Evolutionary conservation across 805 yeast species (phyloP).

Genomic region (Metschnikowia chrysomelidarum): DNA sequence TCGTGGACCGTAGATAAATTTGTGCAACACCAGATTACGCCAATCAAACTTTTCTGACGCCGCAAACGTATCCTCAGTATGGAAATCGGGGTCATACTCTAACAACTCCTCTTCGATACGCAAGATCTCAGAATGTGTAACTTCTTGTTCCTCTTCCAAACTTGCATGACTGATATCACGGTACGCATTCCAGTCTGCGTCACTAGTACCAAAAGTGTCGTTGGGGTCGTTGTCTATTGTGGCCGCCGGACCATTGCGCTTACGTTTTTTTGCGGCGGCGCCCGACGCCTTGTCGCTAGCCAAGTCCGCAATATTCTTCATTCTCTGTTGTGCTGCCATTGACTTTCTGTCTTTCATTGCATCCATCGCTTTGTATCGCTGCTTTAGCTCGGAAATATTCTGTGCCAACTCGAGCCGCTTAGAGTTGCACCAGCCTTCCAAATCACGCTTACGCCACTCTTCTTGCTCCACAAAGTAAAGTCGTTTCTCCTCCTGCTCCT

Average conservation of each 20-base stretch:
- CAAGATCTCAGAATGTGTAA: conserved; percentile 57
- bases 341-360: conserved; percentile 88
- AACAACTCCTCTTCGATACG: conserved; percentile 72
- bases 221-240: conserved; percentile 87
- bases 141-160: conserved; percentile 79
- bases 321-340: conserved; percentile 84
- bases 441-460: conserved; percentile 73
- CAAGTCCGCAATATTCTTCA: conserved; percentile 85
- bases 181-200: conserved; percentile 93
- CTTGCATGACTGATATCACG: conserved; percentile 74
- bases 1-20: conserved; percentile 86
- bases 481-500: conserved; percentile 57
- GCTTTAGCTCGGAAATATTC: conserved; percentile 62
- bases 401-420: conserved; percentile 60
- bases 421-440: conserved; percentile 74
- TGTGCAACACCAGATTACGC: conserved; percentile 75
- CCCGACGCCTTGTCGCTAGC: conserved; percentile 65
- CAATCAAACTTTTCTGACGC: conserved; percentile 72
- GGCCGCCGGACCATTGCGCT: conserved; percentile 43
- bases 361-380: conserved; percentile 64
- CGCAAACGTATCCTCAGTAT: conserved; percentile 80
- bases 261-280: conserved; percentile 46
- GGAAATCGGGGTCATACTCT: conserved; percentile 81
- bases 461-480: conserved; percentile 64
- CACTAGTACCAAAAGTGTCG: conserved; percentile 93